Conservation (phyloP, 2,329 filamentous ascomycete species). For the Talaromyces sp. region DNA sequence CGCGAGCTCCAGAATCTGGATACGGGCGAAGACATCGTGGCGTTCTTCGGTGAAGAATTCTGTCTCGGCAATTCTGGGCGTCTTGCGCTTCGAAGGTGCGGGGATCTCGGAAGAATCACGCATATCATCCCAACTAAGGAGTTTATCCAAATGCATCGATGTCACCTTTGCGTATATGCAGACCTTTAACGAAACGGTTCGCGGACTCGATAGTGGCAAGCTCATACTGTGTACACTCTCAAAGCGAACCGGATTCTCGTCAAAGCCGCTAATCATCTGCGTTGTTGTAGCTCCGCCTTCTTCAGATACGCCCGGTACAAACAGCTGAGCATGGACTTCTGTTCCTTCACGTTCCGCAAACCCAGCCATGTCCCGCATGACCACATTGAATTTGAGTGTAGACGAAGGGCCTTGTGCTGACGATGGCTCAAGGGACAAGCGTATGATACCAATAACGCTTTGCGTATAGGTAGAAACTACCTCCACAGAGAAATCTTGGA, state of each 20-base stretch:
- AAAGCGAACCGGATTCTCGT: conserved; percentile 86
- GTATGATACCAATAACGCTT: conserved; percentile 83
- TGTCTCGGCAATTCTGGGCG: conserved; percentile 74
- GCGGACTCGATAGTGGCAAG: conserved; percentile 71
- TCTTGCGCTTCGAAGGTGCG: conserved; percentile 52
- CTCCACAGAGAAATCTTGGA: conserved; percentile 90
- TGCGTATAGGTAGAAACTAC: conserved; percentile 89
- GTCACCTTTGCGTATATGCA: conserved; percentile 90
- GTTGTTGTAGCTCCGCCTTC: conserved; percentile 91
- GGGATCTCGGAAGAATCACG: conserved; percentile 61
- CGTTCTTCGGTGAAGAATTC: conserved; percentile 92
- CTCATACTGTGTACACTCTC: conserved; percentile 99
- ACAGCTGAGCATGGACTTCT: conserved; percentile 94
- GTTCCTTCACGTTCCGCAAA: conserved; percentile 95
- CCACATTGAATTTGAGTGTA: conserved; percentile 95
- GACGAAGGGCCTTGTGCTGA: conserved; percentile 86
- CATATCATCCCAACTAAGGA: conserved; percentile 99
- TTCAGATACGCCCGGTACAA: conserved; percentile 83
- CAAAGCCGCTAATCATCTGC: conserved; percentile 88
- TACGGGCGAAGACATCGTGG: conserved; percentile 81
- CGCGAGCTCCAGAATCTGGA: conserved; percentile 86
- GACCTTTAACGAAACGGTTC: conserved; percentile 70
- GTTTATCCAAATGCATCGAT: conserved; percentile 89
- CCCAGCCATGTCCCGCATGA: conserved; percentile 92
- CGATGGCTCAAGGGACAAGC: conserved; percentile 86